These are phyloP conservation scores for Chlamydomonas applanata DNA, from an alignment of 139 green algal species.

Conservation along the genomic window DNA sequence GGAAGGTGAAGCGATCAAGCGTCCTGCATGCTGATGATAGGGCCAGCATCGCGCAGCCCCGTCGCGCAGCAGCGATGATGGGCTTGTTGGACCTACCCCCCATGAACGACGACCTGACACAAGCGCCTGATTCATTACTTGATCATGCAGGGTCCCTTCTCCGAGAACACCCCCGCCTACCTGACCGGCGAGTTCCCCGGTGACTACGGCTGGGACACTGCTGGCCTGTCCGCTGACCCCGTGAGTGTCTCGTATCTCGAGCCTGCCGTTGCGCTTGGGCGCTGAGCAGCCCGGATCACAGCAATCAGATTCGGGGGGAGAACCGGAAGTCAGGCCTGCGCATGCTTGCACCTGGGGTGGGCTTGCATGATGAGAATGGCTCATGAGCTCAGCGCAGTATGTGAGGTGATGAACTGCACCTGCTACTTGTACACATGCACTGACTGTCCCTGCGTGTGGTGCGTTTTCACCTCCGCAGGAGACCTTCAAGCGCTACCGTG, in stretches of 20 bases:
- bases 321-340: too few relatives aligned
- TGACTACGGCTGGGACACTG: slow-evolving; percentile 94
- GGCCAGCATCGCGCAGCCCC: too few relatives aligned
- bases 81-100: too few relatives aligned
- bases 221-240: slow-evolving; percentile 86
- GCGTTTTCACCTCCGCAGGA: slow-evolving; percentile 68
- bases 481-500: slow-evolving; percentile 81
- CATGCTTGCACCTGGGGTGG: too few relatives aligned
- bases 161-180: slow-evolving; percentile 70
- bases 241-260: slow-evolving; percentile 53
- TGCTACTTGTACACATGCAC: background rate
- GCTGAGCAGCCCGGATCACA: background rate
- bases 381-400: background rate
- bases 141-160: slow-evolving; percentile 64
- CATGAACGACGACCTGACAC: too few relatives aligned
- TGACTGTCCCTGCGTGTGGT: background rate
- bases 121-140: too few relatives aligned
- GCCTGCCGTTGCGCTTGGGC: background rate
- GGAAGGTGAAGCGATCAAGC: too few relatives aligned
- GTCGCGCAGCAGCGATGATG: too few relatives aligned
- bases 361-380: too few relatives aligned
- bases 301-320: background rate
- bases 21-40: too few relatives aligned
- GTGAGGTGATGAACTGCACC: background rate
- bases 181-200: slow-evolving; percentile 81